Base-by-base conservation (phyloP, 345 rosid species). In the Streptanthus diversifolius region DNA sequence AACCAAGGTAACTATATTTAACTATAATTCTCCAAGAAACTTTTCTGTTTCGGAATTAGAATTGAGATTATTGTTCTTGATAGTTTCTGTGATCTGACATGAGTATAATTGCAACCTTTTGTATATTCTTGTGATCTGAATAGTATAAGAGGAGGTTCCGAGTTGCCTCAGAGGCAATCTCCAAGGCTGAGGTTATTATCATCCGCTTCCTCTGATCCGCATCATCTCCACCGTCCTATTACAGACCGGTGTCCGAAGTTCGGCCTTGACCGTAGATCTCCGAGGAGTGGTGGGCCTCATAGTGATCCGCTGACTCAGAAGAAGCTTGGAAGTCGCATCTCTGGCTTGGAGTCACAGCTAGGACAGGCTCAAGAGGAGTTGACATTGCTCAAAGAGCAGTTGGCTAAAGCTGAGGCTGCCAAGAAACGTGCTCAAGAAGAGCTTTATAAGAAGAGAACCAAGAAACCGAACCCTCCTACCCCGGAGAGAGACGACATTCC, bases 281-380 rank as follows among this genome's bases (percentile, higher is more conserved):
- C 95, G 7, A 83, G 91, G 82, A 84, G 88, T 44, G 63, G 74
- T 74, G 79, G 79, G 9, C 54, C 89, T 44, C 63, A 75, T 25
- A 86, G 75, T 18, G 92, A 89, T 67, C 70, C 92, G 5, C 32
- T 84, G 8, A 80, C 85, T 65, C 91, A 82, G 62, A 93, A 85
- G 89, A 90, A 90, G 74, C 84, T 93, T 9, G 93, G 93, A 30
- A 77, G 89, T 22, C 90, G 98, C 14, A 86, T 93, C 71, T 90
- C 89, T 0, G 92, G 87, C 63, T 83, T 90, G 27, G 98, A 93
- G 75, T 84, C 89, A 73, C 97, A 93, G 75, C 89, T 93, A 33
- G 90, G 90, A 68, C 92, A 88, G 70, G 98, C 97, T 22, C 96
- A 87, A 60, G 81, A 77, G 5, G 97, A 90, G 86, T 81, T 93